Base-by-base conservation (phyloP, 106 monocot genomes). In the Hemerocallis citrina region DNA sequence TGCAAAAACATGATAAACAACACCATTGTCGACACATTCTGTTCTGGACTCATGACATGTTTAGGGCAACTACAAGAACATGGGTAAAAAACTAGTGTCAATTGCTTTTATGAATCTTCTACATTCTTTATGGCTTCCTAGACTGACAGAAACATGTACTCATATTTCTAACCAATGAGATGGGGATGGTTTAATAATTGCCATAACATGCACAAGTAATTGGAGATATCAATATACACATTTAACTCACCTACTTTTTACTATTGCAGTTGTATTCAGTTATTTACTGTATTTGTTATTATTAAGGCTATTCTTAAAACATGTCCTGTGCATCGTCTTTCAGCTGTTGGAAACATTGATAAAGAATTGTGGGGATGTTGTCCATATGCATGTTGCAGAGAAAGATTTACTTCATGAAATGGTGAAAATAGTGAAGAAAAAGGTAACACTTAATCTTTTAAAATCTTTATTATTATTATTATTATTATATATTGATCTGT, bases 361-460 rank as follows among this genome's bases (percentile, higher is more conserved):
- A 49, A 93, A 93, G 44, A 89, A 93, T 62, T 93, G 89, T 68
- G 89, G 93, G 17, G 89, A 93, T 34, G 58, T 82, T 59, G 82
- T 85, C 54, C 88, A 89, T 58, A 79, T 79, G 75, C 85, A 79
- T 63, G 85, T 93, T 52, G 89, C 85, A 0, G 93, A 93, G 64
- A 89, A 63, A 61, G 82, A 79, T 75, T 35, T 93, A 37, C 65
- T 85, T 3, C 81, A 85, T 63, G 68, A 81, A 52, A 93, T 93
- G 93, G 85, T 89, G 43, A 93, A 85, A 57, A 74, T 93, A 58
- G 89, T 85, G 41, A 93, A 82, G 77, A 93, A 89, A 61, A 93
- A 93, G 93, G 93, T 89, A 46, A 14, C 1, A 29, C 14, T 29
- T 34, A 29, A 43, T 44, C 40, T 29, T 12, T 20, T 48, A 10